These are phyloP conservation scores for Hypoxylon sp. DNA, from an alignment of 2,329 filamentous ascomycete genomes.

Conservation along the genomic window DNA sequence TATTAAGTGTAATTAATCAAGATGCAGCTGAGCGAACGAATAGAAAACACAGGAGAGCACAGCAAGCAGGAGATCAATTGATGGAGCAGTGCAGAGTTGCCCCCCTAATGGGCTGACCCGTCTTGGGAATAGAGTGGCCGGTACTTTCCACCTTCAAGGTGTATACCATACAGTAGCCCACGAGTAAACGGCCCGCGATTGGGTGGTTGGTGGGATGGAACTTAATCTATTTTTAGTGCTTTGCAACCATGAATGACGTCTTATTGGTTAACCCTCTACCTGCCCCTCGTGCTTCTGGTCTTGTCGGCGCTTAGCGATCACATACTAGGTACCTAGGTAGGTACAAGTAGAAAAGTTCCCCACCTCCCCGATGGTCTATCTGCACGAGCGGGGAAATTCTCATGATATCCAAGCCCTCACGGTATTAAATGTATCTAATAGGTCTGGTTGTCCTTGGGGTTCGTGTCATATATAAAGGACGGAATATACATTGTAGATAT, in stretches of 20 bases:
- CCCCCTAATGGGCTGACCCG: conserved; percentile 29
- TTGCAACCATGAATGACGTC: conserved; percentile 7
- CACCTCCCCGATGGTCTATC: conserved; percentile 8
- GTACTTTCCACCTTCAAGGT: conserved; percentile 32
- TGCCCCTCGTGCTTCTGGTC: conserved; percentile 35
- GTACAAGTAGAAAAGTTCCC: conserved; percentile 8
- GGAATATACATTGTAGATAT: conserved; percentile 22
- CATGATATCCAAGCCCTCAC: conserved; percentile 23
- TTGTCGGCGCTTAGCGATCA: conserved; percentile 42
- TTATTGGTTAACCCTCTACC: conserved; percentile 30
- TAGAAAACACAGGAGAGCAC: conserved; percentile 16
- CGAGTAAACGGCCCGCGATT: conserved; percentile 11
- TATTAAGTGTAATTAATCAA: conserved; percentile 21
- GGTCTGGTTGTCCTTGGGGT: background rate
- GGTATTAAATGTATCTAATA: conserved; percentile 5
- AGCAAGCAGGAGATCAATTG: conserved; percentile 25
- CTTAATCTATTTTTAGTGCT: conserved; percentile 39
- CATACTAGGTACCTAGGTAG: background rate
- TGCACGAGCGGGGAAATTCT: conserved; percentile 31
- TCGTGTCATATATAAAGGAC: conserved; percentile 26
- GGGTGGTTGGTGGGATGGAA: conserved; percentile 13
- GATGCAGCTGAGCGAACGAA: conserved; percentile 29
- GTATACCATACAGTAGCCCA: background rate
- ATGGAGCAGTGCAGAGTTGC: conserved; percentile 26
- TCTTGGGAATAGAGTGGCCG: conserved; percentile 36